Evolutionary conservation across 495 filamentous ascomycete genomes (phyloP).

Genomic region (Hypoxylon subgilvum): DNA sequence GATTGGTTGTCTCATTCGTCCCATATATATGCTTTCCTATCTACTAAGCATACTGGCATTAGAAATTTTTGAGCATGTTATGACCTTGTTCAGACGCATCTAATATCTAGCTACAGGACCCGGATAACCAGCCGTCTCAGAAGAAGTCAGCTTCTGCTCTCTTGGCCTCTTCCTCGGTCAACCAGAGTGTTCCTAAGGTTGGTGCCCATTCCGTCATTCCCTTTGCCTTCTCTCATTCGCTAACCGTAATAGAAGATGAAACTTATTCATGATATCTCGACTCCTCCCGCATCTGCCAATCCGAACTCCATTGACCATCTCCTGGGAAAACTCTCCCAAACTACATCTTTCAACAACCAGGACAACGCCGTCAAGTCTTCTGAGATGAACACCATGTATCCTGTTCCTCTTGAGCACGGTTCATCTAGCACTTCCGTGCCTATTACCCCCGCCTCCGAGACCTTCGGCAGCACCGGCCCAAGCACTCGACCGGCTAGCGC

Average conservation of each 20-base stretch:
- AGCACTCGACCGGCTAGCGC: conserved; percentile 55
- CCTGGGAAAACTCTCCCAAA: conserved; percentile 68
- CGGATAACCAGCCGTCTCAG: conserved; percentile 32
- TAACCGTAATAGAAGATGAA: conserved; percentile 55
- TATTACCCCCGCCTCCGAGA: conserved; percentile 64
- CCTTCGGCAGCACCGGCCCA: conserved; percentile 52
- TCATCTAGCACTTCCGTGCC: conserved; percentile 61
- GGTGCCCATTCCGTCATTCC: neutral
- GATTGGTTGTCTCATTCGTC: conserved; percentile 3
- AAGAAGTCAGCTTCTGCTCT: conserved; percentile 54
- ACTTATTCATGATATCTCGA: conserved; percentile 50
- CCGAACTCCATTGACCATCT: conserved; percentile 63
- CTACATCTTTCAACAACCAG: conserved; percentile 60
- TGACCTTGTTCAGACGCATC: conserved; percentile 2
- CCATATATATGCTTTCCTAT: neutral
- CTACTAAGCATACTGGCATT: neutral
- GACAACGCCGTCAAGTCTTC: conserved; percentile 53
- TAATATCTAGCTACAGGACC: conserved; percentile 26
- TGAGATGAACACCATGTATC: conserved; percentile 49
- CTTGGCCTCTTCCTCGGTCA: conserved; percentile 55
- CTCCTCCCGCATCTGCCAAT: conserved; percentile 40
- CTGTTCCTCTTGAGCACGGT: conserved; percentile 49
- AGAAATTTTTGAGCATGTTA: neutral
- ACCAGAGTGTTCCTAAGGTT: conserved; percentile 56
- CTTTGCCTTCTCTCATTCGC: conserved; percentile 22